Evolutionary conservation across 2,329 filamentous ascomycete species (phyloP).

Genomic region (Diaporthe australafricana): DNA sequence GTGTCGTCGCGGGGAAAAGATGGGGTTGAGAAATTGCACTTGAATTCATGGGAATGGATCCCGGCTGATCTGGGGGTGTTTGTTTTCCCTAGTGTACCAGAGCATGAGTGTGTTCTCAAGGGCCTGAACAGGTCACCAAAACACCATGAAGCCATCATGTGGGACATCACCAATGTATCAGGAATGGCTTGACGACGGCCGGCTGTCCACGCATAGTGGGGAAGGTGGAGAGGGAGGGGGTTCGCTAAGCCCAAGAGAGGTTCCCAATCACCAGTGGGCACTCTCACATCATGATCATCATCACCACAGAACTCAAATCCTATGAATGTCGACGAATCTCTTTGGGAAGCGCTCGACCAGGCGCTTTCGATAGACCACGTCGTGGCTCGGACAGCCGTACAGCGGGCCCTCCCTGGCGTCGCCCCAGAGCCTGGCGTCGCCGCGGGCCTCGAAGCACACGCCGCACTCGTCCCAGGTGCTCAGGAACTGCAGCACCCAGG

Average conservation of each 20-base stretch:
- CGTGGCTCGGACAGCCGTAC: conserved; percentile 37
- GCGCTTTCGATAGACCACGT: conserved; percentile 36
- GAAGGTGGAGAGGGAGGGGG: no score
- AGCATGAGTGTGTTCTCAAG: no score
- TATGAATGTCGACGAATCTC: conserved; percentile 33
- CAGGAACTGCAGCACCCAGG: conserved; percentile 37
- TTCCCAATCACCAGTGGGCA: background rate
- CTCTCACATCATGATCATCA: background rate
- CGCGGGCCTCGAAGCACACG: conserved; percentile 34
- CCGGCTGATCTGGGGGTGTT: conserved; percentile 12
- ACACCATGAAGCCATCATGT: background rate
- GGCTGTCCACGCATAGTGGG: background rate
- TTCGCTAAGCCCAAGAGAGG: background rate
- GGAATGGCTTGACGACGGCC: background rate
- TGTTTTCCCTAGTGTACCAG: background rate
- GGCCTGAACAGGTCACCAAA: background rate
- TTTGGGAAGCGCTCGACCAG: conserved; percentile 37
- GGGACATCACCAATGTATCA: background rate
- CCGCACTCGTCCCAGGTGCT: conserved; percentile 37
- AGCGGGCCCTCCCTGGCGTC: conserved; percentile 36
- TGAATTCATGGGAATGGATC: conserved; percentile 15
- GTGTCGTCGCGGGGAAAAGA: conserved; percentile 22
- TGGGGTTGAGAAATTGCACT: conserved; percentile 21
- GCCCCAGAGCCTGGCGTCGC: conserved; percentile 35
- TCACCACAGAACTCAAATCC: conserved; percentile 29